Evolutionary conservation across 1,284 basidiomycete species (phyloP).

Genomic region (Afroboletus lepidellus): DNA sequence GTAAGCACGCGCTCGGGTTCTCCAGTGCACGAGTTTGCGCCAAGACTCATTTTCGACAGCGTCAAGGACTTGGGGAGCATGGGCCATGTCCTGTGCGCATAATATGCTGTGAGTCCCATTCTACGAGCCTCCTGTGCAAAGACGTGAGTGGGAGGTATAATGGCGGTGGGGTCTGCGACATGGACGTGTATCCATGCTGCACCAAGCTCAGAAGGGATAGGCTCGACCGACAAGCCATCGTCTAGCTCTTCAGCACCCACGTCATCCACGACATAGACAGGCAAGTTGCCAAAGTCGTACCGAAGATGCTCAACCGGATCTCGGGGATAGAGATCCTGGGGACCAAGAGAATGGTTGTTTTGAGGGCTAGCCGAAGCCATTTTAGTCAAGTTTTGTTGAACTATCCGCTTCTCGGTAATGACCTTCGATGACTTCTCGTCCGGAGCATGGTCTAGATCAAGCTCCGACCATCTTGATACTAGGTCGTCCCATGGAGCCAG

Average conservation of each 20-base stretch:
- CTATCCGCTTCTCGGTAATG: conserved; percentile 35
- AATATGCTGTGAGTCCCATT: conserved; percentile 56
- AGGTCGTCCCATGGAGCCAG: conserved; percentile 75
- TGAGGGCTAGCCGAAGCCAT: conserved; percentile 7
- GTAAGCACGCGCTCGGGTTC: conserved; percentile 65
- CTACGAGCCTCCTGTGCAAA: conserved; percentile 57
- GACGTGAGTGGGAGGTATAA: conserved; percentile 69
- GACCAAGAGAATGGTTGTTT: conserved; percentile 39
- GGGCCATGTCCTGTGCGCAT: conserved; percentile 62
- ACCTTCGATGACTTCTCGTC: conserved; percentile 34
- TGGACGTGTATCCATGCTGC: conserved; percentile 87
- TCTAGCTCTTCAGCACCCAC: conserved; percentile 83
- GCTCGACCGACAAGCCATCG: conserved; percentile 88
- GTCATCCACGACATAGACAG: conserved; percentile 92
- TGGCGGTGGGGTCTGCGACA: conserved; percentile 88
- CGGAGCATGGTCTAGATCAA: conserved; percentile 36
- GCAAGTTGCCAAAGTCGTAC: conserved; percentile 81
- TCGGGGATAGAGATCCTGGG: conserved; percentile 54
- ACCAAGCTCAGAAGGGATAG: conserved; percentile 53
- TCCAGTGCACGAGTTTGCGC: conserved; percentile 38
- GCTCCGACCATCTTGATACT: conserved; percentile 37
- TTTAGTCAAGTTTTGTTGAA: conserved; percentile 29
- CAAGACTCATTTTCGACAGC: conserved; percentile 57
- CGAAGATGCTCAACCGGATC: conserved; percentile 69
- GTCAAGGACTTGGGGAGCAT: conserved; percentile 64